Evolutionary conservation across 257 asterid genomes (phyloP), one percentile per base, ranked within the genome.

Genomic region (Rauvolfia tetraphylla): DNA sequence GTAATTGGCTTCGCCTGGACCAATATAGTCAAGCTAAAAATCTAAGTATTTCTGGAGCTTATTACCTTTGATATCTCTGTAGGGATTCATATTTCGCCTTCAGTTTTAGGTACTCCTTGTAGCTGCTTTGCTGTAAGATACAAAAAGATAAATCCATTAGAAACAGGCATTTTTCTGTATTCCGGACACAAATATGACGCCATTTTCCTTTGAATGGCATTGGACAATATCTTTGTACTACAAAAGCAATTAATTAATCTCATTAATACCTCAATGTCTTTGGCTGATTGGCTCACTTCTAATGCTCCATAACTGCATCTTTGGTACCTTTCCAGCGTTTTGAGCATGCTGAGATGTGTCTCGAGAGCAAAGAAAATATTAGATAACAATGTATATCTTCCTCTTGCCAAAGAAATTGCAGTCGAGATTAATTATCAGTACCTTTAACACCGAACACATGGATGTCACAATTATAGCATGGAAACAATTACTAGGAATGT

Each of bases 261-360:
- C n/a, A 5, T n/a, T 8, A 13, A 18, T 76, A 93, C 97, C 97
- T 92, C 97, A 71, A 88, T 72, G 44, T 92, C 96, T 80, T 85
- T 92, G 70, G 85, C 82, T 51, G 93, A 80, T 41, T 87, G 84
- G 79, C 79, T 87, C 80, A 90, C 91, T 86, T 93, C 97, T 59
- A 88, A 58, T 12, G 96, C 84, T 27, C 98, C 94, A 72, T 90
- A 92, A 75, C 96, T 93, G 88, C 97, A 89, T 71, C 91, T 93
- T 78, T 93, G 97, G 75, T 93, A 93, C 96, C 94, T 90, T 66
- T 93, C 97, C 72, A 93, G 96, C 46, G 97, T 93, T 84, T 92
- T 92, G 81, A 88, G 84, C 98, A 93, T 93, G 79, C 98, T 93
- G 87, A 8, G 72, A 75, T 51, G 18, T n/a, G 44, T 1, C 20